Evolutionary conservation across 106 monocot species (phyloP).

Genomic region (Ottelia alismoides): DNA sequence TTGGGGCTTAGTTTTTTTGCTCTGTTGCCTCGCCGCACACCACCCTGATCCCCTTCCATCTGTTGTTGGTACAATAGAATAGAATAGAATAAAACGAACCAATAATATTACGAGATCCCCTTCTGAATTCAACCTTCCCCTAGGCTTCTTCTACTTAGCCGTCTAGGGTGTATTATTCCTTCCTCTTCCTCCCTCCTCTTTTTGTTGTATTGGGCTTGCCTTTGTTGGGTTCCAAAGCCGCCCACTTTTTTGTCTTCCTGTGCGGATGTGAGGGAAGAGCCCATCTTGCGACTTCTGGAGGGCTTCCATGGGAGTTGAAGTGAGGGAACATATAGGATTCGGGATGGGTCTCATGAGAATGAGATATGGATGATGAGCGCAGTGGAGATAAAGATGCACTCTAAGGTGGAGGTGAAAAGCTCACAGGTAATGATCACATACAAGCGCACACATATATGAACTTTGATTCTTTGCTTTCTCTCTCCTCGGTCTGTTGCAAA

Average conservation of each 20-base stretch:
- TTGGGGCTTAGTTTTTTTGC: neutral
- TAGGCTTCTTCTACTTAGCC: constrained; percentile 5
- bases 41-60: constrained; percentile 2
- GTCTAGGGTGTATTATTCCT: neutral
- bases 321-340: neutral
- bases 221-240: constrained; percentile 13
- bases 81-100: neutral
- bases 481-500: no score
- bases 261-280: constrained; percentile 3
- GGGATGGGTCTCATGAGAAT: constrained; percentile 8
- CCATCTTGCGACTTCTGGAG: neutral
- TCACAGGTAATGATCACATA: constrained; percentile 33
- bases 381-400: constrained; percentile 15
- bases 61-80: constrained; percentile 4
- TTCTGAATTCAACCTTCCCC: constrained; percentile 3
- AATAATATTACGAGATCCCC: neutral
- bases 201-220: neutral
- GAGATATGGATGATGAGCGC: constrained; percentile 8
- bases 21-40: neutral
- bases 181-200: no score
- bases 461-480: no score
- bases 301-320: neutral
- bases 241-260: constrained; percentile 2
- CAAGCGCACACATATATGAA: no score
- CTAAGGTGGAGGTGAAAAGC: constrained; percentile 7